A percentile compares a stretch with the other conserved stretches of the same genome.
phyloP scores from a whole-genome alignment of 352 stramenopile genomes.

The Phytopythium litorale region DNA sequence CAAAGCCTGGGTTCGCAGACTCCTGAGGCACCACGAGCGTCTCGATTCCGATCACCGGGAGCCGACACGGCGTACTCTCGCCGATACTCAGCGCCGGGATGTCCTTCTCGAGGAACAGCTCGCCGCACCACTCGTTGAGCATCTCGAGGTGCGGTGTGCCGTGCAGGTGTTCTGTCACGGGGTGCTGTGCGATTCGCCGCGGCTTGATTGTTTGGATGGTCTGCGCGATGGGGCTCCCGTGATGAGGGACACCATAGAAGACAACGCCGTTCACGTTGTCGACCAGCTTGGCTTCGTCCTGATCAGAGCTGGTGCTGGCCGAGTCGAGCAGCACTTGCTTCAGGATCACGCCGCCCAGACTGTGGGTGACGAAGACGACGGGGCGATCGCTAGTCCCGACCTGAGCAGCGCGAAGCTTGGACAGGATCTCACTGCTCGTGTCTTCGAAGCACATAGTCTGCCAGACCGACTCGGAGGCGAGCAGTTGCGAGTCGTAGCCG shows the following conservation, averaged over 20 bases:
- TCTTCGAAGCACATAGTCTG: slow-evolving; percentile 71
- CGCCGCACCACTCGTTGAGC: slow-evolving; percentile 73
- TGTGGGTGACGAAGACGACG: slow-evolving; percentile 84
- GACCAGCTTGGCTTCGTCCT: slow-evolving; percentile 25
- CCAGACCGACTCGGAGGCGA: slow-evolving; percentile 71
- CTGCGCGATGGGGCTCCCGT: slow-evolving; percentile 72
- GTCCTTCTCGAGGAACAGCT: slow-evolving; percentile 43
- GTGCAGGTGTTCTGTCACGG: slow-evolving; percentile 71
- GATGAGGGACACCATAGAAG: slow-evolving; percentile 79
- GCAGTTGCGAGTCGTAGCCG: slow-evolving; percentile 77
- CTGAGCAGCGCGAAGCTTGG: slow-evolving; percentile 52
- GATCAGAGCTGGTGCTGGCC: slow-evolving; percentile 5
- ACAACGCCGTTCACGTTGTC: slow-evolving; percentile 67
- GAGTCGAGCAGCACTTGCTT: slow-evolving; percentile 80
- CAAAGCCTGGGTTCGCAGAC: slow-evolving; percentile 74
- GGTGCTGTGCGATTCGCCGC: slow-evolving; percentile 45
- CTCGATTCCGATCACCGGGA: slow-evolving; percentile 67
- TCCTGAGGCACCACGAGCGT: slow-evolving; percentile 62
- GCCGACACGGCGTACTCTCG: slow-evolving; percentile 54
- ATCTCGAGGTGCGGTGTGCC: slow-evolving; percentile 71
- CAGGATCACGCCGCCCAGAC: slow-evolving; percentile 75
- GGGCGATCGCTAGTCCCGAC: slow-evolving; percentile 58
- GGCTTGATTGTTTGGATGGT: slow-evolving; percentile 58
- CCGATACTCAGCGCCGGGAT: slow-evolving; percentile 66
- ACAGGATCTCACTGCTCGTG: slow-evolving; percentile 59